phyloP scores from a whole-genome alignment of 371 early-diverging fungal genomes.

The Syncephalastrum monosporum region DNA sequence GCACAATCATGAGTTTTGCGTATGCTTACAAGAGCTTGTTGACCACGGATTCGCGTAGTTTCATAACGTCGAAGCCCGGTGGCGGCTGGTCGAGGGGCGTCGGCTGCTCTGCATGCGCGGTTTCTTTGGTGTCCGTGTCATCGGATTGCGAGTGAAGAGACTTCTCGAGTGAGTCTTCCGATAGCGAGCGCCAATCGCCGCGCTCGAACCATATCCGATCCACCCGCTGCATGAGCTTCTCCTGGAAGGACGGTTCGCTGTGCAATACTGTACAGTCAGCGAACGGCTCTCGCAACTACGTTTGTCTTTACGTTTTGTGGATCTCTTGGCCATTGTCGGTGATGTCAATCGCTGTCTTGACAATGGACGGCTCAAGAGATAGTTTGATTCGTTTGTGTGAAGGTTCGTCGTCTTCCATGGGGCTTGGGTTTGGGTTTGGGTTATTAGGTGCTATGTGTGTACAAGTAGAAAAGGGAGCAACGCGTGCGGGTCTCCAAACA shows the following conservation, averaged over 20 bases:
- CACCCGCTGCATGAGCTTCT: constrained; percentile 55
- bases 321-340: constrained; percentile 57
- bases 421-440: too few relatives aligned
- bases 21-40: constrained; percentile 40
- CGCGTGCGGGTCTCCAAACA: too few relatives aligned
- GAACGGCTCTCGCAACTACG: neutral
- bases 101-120: constrained; percentile 1
- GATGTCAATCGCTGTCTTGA: constrained; percentile 52
- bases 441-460: too few relatives aligned
- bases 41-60: constrained; percentile 43
- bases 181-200: constrained; percentile 55
- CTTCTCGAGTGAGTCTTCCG: constrained; percentile 40
- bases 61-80: constrained; percentile 38
- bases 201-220: constrained; percentile 55
- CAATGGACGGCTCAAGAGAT: constrained; percentile 53
- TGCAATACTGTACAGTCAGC: neutral
- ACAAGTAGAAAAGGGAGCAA: too few relatives aligned
- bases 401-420: constrained; percentile 12
- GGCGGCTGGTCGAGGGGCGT: constrained; percentile 4
- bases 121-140: constrained; percentile 5
- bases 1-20: neutral
- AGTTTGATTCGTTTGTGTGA: constrained; percentile 50
- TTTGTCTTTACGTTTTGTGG: constrained; percentile 44
- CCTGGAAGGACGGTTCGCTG: constrained; percentile 55
- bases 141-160: constrained; percentile 19